These are phyloP conservation scores for Pseudopyricularia javanii DNA, from an alignment of 2,329 filamentous ascomycete genomes.

Conservation along the genomic window DNA sequence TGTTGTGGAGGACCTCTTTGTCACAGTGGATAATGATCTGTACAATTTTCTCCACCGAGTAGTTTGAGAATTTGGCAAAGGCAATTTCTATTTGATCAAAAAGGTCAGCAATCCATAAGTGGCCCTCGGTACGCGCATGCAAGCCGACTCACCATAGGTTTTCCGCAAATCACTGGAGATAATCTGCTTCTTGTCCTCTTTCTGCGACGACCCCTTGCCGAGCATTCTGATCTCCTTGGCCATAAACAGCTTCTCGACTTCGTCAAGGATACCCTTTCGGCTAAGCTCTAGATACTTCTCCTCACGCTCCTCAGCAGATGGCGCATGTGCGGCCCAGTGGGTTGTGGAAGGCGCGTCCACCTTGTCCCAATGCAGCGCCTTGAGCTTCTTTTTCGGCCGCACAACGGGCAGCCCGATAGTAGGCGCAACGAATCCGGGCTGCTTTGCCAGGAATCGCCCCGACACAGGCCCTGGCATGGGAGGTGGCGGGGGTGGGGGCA, in stretches of 20 bases:
- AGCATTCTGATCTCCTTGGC: slow-evolving; percentile 92
- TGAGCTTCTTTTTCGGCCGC: slow-evolving; percentile 97
- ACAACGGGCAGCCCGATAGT: slow-evolving; percentile 66
- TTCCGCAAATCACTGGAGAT: slow-evolving; percentile 85
- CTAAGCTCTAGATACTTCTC: slow-evolving; percentile 92
- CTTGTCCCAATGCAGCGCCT: slow-evolving; percentile 98
- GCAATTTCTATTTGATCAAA: slow-evolving; percentile 55
- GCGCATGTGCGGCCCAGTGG: slow-evolving; percentile 80
- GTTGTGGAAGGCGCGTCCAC: slow-evolving; percentile 85
- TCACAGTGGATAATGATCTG: slow-evolving; percentile 96
- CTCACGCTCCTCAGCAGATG: slow-evolving; percentile 80
- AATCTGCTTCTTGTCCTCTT: slow-evolving; percentile 94
- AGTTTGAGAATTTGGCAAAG: slow-evolving; percentile 82
- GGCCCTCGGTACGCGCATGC: neutral
- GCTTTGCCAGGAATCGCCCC: slow-evolving; percentile 63
- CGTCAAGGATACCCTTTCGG: slow-evolving; percentile 88
- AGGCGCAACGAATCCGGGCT: slow-evolving; percentile 40
- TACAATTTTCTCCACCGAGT: slow-evolving; percentile 71
- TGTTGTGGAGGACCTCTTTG: slow-evolving; percentile 73
- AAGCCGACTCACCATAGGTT: slow-evolving; percentile 53
- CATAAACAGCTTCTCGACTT: slow-evolving; percentile 95
- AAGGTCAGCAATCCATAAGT: neutral
- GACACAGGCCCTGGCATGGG: slow-evolving; percentile 58
- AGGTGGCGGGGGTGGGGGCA: slow-evolving; percentile 33
- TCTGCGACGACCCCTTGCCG: slow-evolving; percentile 58